Conservation (phyloP, 768 basidiomycete species). For the Boletus sp. region DNA sequence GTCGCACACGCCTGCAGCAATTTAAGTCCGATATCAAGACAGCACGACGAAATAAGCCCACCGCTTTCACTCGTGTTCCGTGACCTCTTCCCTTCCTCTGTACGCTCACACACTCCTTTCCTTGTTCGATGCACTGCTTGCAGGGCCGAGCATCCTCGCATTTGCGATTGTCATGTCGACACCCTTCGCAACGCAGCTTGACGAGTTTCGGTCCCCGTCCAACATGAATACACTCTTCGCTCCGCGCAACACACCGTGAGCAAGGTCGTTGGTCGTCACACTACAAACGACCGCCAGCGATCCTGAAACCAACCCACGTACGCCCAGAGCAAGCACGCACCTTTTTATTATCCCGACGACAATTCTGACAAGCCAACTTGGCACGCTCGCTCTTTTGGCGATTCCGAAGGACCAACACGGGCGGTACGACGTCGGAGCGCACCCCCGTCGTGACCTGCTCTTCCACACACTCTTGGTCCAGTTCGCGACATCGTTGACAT, state of each 20-base stretch:
- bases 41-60: conserved; percentile 32
- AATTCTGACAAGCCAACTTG: conserved; percentile 58
- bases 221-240: conserved; percentile 56
- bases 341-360: conserved; percentile 68
- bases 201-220: conserved; percentile 56
- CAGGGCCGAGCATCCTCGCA: conserved; percentile 64
- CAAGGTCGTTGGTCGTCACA: conserved; percentile 66
- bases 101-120: conserved; percentile 47
- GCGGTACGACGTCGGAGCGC: conserved; percentile 26
- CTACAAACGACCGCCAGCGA: conserved; percentile 29
- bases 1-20: conserved; percentile 52
- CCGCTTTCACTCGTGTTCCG: conserved; percentile 60
- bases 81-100: conserved; percentile 55
- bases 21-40: conserved; percentile 5
- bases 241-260: conserved; percentile 52
- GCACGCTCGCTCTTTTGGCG: conserved; percentile 47
- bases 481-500: conserved; percentile 34
- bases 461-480: conserved; percentile 46
- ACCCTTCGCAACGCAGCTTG: conserved; percentile 59
- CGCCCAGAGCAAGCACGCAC: conserved; percentile 26
- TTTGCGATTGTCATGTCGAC: conserved; percentile 52
- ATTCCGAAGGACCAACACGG: conserved; percentile 24
- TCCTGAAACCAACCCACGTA: neutral
- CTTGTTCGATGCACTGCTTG: conserved; percentile 46
- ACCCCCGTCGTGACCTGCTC: conserved; percentile 30